Evolutionary conservation across 306 rosid genomes (phyloP).

Genomic region (cucumber (Cucumis sativus)): Cucumber_9930_V3 NC_026659.2:6616501-6617000

Average conservation of each 20-base stretch:
- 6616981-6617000: constrained; percentile 57
- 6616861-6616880: constrained; percentile 51
- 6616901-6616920: constrained; percentile 61
- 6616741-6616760: background rate
- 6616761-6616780: background rate
- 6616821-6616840: background rate
- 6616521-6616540: constrained; percentile 51
- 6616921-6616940: constrained; percentile 70
- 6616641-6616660: background rate
- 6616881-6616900: constrained; percentile 56
- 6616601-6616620: background rate
- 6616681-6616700: background rate
- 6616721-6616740: background rate
- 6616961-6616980: constrained; percentile 54
- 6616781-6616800: background rate
- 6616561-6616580: background rate
- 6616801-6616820: background rate
- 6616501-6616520: constrained; percentile 53
- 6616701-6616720: background rate
- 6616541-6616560: background rate
- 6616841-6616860: background rate
- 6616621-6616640: background rate
- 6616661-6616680: background rate
- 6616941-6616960: constrained; percentile 67
- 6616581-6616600: background rate